Percentiles rank a stretch among this genome's conserved stretches.
Evolutionary conservation across 345 rosid genomes (phyloP).

Genomic region (Heritiera littoralis): DNA sequence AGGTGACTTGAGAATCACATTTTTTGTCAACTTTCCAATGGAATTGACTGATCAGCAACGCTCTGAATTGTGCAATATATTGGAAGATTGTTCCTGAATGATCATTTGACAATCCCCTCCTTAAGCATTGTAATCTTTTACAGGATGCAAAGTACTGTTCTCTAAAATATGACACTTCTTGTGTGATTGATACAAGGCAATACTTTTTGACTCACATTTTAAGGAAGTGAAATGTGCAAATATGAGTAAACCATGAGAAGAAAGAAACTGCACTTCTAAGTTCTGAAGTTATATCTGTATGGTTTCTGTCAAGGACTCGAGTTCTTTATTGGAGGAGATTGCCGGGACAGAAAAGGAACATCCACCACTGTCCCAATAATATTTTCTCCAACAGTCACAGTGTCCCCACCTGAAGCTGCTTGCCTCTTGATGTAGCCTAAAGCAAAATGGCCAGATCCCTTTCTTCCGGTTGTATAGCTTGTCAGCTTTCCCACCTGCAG

Average conservation of each 20-base stretch:
- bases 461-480: constrained; percentile 60
- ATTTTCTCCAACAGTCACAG: constrained; percentile 61
- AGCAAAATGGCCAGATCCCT: constrained; percentile 53
- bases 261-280: not conserved
- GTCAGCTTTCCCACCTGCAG: constrained; percentile 76
- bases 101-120: not conserved
- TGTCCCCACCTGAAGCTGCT: constrained; percentile 50
- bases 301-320: constrained; percentile 31
- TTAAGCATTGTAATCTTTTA: not conserved
- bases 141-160: not conserved
- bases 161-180: not conserved
- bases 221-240: not conserved
- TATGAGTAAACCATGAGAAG: not conserved
- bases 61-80: constrained; percentile 42
- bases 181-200: not conserved
- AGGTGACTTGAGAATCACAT: constrained; percentile 61
- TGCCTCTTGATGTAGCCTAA: constrained; percentile 75
- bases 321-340: constrained; percentile 47
- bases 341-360: constrained; percentile 65
- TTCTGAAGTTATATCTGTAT: not conserved
- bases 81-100: constrained; percentile 49
- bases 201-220: not conserved
- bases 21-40: constrained; percentile 61
- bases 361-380: constrained; percentile 51
- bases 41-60: constrained; percentile 57